Evolutionary conservation across 129 eudicot genomes (phyloP), one percentile per base, ranked within the genome.

Genomic region (Artemisia annua): DNA sequence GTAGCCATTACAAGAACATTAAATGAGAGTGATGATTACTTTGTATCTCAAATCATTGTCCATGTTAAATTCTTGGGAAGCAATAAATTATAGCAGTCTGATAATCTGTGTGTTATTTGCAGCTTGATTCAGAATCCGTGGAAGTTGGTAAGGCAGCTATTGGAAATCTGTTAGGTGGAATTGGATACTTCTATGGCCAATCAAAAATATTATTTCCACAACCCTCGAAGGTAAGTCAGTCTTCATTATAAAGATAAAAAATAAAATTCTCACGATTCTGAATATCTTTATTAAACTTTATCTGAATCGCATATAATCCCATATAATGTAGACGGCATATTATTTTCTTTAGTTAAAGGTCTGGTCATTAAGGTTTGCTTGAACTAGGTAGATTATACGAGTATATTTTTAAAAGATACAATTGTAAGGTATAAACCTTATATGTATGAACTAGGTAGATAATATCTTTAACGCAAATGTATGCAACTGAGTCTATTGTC

Each of bases 121-220:
- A 93, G 97, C 85, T 86, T 75, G 86, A 83, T 71, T 52, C 82
- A 44, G 94, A 86, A 72, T 76, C 89, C 18, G 20, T 75, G 63
- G 73, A 76, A 52, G 96, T 90, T 78, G 91, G 91, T 76, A 95
- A 86, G 83, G 91, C 94, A 77, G 96, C 97, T 69, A 70, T 95
- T 12, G 96, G 88, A 54, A 95, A 95, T 84, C 55, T 95, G 82
- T 75, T 95, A 74, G 99, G 99, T 63, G 99, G 97, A 51, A 86
- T 95, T 49, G 97, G 99, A 32, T 95, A 90, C 85, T 95, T 88
- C 75, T 90, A 84, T 75, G 99, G 99, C 73, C 99, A 90, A 75
- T 95, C 99, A 73, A 90, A 78, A 78, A 95, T 90, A 64, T 83
- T 94, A 51, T 71, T 81, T 69, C 97, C 96, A 74, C 80, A 75